Conservation (phyloP, 176 grass and related monocot genomes). For the Otatea glauca region DNA sequence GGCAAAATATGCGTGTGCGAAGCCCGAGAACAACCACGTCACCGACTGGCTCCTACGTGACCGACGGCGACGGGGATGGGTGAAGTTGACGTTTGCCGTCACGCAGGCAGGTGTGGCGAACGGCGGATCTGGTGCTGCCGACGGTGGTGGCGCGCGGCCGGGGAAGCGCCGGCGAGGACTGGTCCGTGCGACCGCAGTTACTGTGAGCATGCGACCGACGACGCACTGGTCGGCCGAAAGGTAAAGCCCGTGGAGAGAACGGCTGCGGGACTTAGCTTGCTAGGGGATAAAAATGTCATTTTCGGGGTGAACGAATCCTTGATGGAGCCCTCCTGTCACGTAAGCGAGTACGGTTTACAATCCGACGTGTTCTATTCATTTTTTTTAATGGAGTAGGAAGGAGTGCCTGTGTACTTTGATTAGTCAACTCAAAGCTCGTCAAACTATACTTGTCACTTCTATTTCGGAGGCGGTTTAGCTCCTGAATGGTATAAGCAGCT, state of each 20-base stretch:
- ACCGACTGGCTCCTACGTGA: neutral
- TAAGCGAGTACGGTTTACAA: neutral
- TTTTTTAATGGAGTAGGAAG: neutral
- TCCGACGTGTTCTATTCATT: neutral
- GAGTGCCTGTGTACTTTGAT: neutral
- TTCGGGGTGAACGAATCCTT: neutral
- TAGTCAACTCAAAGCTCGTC: neutral
- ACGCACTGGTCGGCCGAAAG: neutral
- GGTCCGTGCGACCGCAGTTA: neutral
- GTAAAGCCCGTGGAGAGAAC: too few species aligned
- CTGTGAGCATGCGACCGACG: too few species aligned
- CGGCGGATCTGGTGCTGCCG: neutral
- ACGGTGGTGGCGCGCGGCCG: neutral
- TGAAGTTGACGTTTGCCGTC: neutral
- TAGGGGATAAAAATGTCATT: neutral
- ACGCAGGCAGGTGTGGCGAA: neutral
- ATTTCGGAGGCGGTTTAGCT: too few species aligned
- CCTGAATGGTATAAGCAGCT: too few species aligned
- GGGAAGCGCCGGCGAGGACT: neutral
- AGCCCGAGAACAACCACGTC: neutral
- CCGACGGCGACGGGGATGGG: neutral
- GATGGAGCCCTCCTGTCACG: neutral
- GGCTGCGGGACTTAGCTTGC: too few species aligned
- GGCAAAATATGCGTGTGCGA: too few species aligned
- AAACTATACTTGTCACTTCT: neutral